These are phyloP conservation scores for Scheffersomyces illinoinensis DNA, from an alignment of 1,139 yeast species.

Conservation along the genomic window DNA sequence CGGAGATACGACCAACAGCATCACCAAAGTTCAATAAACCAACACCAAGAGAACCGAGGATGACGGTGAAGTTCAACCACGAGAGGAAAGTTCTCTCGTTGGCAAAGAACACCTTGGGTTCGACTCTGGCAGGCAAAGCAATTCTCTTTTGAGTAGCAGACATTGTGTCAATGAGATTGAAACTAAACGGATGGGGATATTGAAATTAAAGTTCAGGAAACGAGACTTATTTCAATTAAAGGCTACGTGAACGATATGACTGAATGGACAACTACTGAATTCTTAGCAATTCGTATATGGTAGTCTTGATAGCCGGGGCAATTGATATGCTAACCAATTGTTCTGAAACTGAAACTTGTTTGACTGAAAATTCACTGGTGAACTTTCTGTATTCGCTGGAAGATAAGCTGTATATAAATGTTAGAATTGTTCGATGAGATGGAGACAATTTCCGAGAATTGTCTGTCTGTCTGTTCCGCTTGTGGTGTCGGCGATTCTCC, in stretches of 20 bases:
- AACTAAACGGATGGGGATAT: background rate
- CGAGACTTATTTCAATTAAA: background rate
- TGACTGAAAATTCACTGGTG: background rate
- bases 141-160: slow-evolving; percentile 62
- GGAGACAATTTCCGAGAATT: background rate
- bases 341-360: background rate
- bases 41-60: slow-evolving; percentile 93
- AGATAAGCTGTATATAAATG: background rate
- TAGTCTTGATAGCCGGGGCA: background rate
- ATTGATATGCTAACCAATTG: background rate
- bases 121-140: slow-evolving; percentile 96
- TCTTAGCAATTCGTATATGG: background rate
- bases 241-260: background rate
- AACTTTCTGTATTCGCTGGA: background rate
- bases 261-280: background rate
- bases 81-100: slow-evolving; percentile 97
- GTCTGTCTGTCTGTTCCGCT: background rate
- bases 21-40: slow-evolving; percentile 97
- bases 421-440: background rate
- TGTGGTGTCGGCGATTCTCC: background rate
- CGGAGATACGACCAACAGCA: slow-evolving; percentile 85
- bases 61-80: slow-evolving; percentile 97
- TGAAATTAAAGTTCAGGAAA: background rate
- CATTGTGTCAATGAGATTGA: slow-evolving; percentile 4
- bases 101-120: slow-evolving; percentile 98